phyloP scores from a whole-genome alignment of 2,329 filamentous ascomycete genomes.

The Colletotrichum camelliae region DNA sequence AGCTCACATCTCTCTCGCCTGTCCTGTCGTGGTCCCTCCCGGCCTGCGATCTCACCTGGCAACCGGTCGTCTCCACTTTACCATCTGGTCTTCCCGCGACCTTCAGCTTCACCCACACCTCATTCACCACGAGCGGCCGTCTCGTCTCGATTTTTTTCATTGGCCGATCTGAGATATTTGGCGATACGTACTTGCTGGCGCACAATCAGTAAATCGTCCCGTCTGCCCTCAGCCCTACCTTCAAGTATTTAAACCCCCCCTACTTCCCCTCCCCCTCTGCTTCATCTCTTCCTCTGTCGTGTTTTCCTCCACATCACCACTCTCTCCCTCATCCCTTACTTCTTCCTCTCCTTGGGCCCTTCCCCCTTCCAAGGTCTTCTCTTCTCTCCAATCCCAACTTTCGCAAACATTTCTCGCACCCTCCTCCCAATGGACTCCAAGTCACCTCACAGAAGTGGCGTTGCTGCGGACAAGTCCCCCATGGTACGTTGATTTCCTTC shows the following conservation, averaged over 20 bases:
- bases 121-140: neutral
- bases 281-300: neutral
- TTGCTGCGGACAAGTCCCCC: neutral
- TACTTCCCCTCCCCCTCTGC: rapidly evolving
- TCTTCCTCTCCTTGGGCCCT: neutral
- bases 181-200: neutral
- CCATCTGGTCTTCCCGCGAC: neutral
- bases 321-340: rapidly evolving
- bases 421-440: neutral
- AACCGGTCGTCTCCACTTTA: neutral
- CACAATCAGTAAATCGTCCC: neutral
- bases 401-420: neutral
- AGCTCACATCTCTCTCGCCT: too few relatives aligned
- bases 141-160: neutral
- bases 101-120: neutral
- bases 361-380: neutral
- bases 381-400: neutral
- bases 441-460: neutral
- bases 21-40: neutral
- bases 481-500: neutral
- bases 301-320: neutral
- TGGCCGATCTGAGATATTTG: neutral
- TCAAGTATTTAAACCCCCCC: neutral
- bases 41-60: neutral
- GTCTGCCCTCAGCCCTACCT: neutral